A percentile compares a stretch with the other conserved stretches of the same genome.
Conservation (phyloP, 2,329 filamentous ascomycete species). For the Botryotinia convoluta region DNA sequence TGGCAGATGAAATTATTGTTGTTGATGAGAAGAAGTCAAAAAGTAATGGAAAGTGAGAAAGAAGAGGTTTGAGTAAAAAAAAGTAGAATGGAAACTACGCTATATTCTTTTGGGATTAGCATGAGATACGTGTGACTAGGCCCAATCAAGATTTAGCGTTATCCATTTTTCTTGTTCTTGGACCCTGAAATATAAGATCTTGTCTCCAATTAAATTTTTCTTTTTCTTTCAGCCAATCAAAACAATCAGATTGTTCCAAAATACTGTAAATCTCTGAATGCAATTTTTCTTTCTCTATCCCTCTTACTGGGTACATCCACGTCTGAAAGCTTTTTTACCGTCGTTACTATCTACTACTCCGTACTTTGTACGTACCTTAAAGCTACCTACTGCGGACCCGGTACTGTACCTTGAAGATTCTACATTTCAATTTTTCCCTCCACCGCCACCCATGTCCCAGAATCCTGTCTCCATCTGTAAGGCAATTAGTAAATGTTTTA, state of each 20-base stretch:
- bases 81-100: constrained; percentile 13
- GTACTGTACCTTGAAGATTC: background rate
- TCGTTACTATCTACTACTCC: background rate
- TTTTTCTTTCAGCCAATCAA: background rate
- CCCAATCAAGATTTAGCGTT: background rate
- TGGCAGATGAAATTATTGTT: constrained; percentile 25
- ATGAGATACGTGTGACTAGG: background rate
- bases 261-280: constrained; percentile 9
- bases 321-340: background rate
- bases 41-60: constrained; percentile 17
- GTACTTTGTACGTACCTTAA: background rate
- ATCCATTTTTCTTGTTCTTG: constrained; percentile 3
- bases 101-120: background rate
- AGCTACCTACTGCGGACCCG: background rate
- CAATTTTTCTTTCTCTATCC: constrained; percentile 3
- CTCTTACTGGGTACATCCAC: background rate
- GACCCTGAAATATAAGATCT: constrained; percentile 1
- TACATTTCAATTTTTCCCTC: background rate
- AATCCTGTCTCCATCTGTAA: constrained; percentile 69
- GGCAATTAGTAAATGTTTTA: constrained; percentile 10
- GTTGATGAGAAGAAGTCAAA: constrained; percentile 21
- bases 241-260: constrained; percentile 8
- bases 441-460: constrained; percentile 62
- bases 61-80: constrained; percentile 26
- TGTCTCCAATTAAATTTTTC: background rate